phyloP scores from a whole-genome alignment of 768 basidiomycete species.

The Lentinula lateritia region DNA sequence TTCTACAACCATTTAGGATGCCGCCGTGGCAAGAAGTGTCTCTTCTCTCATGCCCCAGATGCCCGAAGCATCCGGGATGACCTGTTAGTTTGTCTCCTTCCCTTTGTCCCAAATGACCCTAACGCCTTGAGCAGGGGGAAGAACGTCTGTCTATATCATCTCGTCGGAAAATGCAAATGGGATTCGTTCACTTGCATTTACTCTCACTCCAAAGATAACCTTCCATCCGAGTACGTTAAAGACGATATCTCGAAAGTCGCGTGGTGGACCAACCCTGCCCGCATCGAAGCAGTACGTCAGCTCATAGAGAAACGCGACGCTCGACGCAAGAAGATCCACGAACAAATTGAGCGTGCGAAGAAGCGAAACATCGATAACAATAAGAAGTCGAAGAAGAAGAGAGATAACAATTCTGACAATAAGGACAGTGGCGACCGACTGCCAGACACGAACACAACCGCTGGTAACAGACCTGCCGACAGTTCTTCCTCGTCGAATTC shows the following conservation, averaged over 20 bases:
- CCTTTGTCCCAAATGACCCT: neutral
- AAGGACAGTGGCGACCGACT: neutral
- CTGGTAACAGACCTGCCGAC: neutral
- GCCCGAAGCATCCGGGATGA: conserved; percentile 27
- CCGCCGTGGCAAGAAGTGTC: conserved; percentile 21
- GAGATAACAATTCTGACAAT: neutral
- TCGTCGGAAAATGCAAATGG: conserved; percentile 28
- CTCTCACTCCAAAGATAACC: conserved; percentile 25
- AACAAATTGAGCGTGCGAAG: neutral
- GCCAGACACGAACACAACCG: neutral
- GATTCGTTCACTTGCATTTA: conserved; percentile 24
- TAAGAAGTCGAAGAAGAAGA: neutral
- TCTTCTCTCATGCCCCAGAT: conserved; percentile 33
- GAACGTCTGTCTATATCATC: conserved; percentile 31
- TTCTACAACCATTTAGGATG: conserved; percentile 34
- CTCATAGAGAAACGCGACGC: neutral
- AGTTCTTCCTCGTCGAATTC: neutral
- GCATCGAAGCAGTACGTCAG: neutral
- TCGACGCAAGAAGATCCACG: conserved; percentile 3
- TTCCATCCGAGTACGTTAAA: conserved; percentile 12
- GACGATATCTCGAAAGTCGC: conserved; percentile 7
- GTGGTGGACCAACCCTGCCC: conserved; percentile 21
- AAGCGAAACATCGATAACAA: neutral
- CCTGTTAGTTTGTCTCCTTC: conserved; percentile 19
- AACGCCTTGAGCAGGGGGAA: conserved; percentile 20